Base-by-base conservation (phyloP, 2,329 filamentous ascomycete species). In the Penicillium sp. region DNA sequence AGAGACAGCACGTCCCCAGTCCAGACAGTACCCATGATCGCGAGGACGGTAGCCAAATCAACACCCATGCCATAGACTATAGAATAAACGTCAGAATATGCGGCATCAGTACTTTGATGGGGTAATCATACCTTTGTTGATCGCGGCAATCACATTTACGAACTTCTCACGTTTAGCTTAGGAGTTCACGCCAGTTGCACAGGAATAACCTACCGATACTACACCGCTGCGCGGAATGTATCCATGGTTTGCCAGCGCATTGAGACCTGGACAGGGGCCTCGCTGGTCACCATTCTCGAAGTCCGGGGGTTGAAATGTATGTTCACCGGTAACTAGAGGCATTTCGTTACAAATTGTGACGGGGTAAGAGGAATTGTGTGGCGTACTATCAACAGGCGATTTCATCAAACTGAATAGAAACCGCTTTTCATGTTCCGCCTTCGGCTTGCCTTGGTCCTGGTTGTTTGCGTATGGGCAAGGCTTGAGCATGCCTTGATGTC, bases 1-100 rank as follows among this genome's bases (percentile, higher is more conserved):
- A 82, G 59, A 0, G 82, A 82, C 0, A 84, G 61, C 6, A 80
- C 78, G 58, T 84, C 80, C 1, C 82, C 82, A 4, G 77, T 77
- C 62, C 78, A 78, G 12, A 80, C 76, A 15, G 78, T 80, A 7
- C 79, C 80, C 68, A 81, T 76, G 4, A 78, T 69, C n/a, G 77
- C 74, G 3, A 81, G 66, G 5, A 81, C 56, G 2, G 72, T 71
- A 2, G 72, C 69, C 0, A 82, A 62, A 17, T 80, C 80, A 19
- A 80, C 50, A 0, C 75, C 75, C 81, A 83, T 82, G 4, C 79
- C 78, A 27, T 73, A 81, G 1, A 82, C 80, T 76, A 6, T 8
- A 9, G 1, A 23, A 45, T 6, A 29, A 42, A 35, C 50, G 9
- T 43, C 48, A 37, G 21, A 15, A 50, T 23, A 23, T 6, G 7